A percentile compares a stretch with the other conserved stretches of the same genome.
phyloP scores from a whole-genome alignment of 371 early-diverging fungal species.

The Actinomortierella wolfii region DNA sequence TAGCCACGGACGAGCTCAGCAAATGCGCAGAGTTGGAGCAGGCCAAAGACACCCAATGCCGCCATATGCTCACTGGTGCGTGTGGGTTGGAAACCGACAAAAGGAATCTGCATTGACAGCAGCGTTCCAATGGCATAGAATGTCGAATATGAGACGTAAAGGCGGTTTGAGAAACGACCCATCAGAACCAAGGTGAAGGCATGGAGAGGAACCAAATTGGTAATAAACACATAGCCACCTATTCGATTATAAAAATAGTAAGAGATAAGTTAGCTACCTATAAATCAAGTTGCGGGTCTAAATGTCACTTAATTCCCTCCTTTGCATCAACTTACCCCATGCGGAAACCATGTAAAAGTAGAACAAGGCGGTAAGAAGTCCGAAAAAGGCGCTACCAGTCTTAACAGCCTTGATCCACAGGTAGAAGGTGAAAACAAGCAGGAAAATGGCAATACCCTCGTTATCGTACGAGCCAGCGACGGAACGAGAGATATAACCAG shows the following conservation, averaged over 20 bases:
- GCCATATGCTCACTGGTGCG: constrained; percentile 99
- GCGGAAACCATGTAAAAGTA: constrained; percentile 99
- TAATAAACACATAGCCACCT: constrained; percentile 98
- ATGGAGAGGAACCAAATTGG: constrained; percentile 97
- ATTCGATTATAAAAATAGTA: background rate
- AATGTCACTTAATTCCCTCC: no score
- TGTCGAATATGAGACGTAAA: constrained; percentile 96
- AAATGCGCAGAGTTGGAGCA: constrained; percentile 93
- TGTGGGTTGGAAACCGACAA: constrained; percentile 98
- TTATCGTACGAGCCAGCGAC: constrained; percentile 99
- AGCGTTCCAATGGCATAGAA: constrained; percentile 97
- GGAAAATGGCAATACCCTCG: constrained; percentile 98
- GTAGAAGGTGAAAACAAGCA: constrained; percentile 96
- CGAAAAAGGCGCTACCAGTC: constrained; percentile 89
- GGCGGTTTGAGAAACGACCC: constrained; percentile 92
- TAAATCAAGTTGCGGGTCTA: no score
- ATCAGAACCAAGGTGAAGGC: constrained; percentile 93
- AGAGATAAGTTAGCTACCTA: background rate
- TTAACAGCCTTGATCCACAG: constrained; percentile 97
- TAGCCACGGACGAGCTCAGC: constrained; percentile 79
- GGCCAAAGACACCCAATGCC: constrained; percentile 93
- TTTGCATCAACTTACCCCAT: constrained; percentile 77
- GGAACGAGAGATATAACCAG: constrained; percentile 98
- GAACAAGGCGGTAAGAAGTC: constrained; percentile 84
- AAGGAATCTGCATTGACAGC: constrained; percentile 97